Conservation (phyloP, 208 protist genomes). For the Leptomonas pyrrhocoris region DNA sequence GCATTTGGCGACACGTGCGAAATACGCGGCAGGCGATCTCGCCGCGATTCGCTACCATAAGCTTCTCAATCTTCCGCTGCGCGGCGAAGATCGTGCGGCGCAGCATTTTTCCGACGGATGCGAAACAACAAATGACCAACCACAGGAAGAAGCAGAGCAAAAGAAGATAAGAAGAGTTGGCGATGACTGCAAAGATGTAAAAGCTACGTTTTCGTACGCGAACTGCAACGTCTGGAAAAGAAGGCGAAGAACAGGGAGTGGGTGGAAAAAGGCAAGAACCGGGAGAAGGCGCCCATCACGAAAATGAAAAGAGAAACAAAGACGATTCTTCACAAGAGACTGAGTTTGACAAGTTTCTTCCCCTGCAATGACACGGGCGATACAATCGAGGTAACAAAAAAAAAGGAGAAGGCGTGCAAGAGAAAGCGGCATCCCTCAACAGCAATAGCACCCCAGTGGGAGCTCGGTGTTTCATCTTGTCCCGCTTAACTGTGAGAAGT, state of each 20-base stretch:
- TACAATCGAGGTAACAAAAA: too few relatives aligned
- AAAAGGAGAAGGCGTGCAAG: conserved; percentile 8
- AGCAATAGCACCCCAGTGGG: too few relatives aligned
- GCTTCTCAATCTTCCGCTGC: conserved; percentile 83
- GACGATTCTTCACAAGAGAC: too few relatives aligned
- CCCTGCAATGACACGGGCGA: too few relatives aligned
- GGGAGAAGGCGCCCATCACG: too few relatives aligned
- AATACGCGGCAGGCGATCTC: conserved; percentile 98
- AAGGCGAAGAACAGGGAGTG: background rate
- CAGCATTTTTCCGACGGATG: conserved; percentile 23
- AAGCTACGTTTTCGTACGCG: background rate
- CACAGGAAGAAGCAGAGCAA: background rate
- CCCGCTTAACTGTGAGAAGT: too few relatives aligned
- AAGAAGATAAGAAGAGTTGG: background rate
- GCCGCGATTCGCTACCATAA: conserved; percentile 97
- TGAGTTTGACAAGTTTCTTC: too few relatives aligned
- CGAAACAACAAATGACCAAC: background rate
- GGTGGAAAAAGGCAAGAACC: background rate
- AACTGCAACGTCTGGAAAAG: background rate
- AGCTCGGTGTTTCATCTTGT: too few relatives aligned
- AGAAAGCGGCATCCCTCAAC: too few relatives aligned
- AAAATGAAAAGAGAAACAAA: conserved; percentile 6
- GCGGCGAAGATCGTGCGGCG: conserved; percentile 15
- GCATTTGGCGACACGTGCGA: conserved; percentile 89
- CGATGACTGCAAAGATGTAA: conserved; percentile 20